Percentiles rank a stretch among this genome's conserved stretches.
Evolutionary conservation across 2,329 filamentous ascomycete genomes (phyloP).

Genomic region (Scedosporium dehoogii): DNA sequence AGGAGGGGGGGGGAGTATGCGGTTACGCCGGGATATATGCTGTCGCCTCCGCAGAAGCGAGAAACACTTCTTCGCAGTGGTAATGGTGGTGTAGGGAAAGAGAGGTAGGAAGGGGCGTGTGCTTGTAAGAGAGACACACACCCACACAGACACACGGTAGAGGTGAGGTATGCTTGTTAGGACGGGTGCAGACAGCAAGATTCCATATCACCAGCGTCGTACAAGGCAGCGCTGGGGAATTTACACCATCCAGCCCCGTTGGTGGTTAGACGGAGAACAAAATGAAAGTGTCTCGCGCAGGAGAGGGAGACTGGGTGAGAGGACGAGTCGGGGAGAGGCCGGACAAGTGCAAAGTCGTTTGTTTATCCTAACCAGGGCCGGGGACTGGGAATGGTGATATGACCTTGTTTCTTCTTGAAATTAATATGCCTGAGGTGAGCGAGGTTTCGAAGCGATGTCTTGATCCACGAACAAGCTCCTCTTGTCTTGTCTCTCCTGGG

Average conservation of each 20-base stretch:
- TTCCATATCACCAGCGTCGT: not conserved
- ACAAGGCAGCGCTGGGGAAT: not conserved
- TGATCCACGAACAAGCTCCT: not conserved
- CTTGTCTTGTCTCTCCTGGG: too few relatives aligned
- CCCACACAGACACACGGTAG: not conserved
- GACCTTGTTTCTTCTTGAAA: not conserved
- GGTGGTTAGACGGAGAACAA: not conserved
- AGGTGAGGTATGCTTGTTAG: not conserved
- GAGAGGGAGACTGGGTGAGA: not conserved
- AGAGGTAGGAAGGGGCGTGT: not conserved
- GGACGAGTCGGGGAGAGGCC: not conserved
- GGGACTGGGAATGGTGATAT: not conserved
- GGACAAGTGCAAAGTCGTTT: not conserved
- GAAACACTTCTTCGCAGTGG: not conserved
- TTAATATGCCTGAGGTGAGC: not conserved
- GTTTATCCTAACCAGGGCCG: not conserved
- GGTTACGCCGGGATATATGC: not conserved
- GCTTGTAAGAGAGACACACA: not conserved
- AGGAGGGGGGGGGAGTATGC: constrained; percentile 2
- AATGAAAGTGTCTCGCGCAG: not conserved
- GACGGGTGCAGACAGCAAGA: not conserved
- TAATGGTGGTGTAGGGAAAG: not conserved
- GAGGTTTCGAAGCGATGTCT: not conserved
- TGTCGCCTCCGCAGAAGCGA: not conserved
- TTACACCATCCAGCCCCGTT: not conserved